Base-by-base conservation (phyloP, 2,329 filamentous ascomycete genomes). In the Stachybotrys elegans region DNA sequence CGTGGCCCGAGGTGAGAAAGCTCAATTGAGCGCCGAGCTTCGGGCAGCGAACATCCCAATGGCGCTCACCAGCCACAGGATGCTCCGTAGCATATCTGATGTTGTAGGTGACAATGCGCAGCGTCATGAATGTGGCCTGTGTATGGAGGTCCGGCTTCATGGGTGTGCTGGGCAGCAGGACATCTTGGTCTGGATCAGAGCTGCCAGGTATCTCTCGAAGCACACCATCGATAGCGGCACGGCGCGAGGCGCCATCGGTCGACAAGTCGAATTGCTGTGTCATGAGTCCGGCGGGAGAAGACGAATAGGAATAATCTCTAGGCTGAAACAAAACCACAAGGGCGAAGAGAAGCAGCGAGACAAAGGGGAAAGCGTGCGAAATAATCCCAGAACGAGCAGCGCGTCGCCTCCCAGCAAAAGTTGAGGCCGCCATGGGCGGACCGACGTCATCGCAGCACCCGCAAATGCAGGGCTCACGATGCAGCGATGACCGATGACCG, bases 81-180 rank as follows among this genome's bases (percentile, higher is more conserved):
- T 52, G 56, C 3, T 63, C 51, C 2, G 76, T 76, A 8, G 79
- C 80, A 54, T 79, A 81, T 17, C 82, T 77, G 50, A 86, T 76
- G 57, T 86, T 86, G 61, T 82, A 76, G 19, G 77, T 78, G 40
- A 84, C 63, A 34, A 84, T 58, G 40, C 82, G 79, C 35, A 84
- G 31, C 4, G 31, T 34, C 31, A 34, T 34, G 31, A 34, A 34
- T 14, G 31, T 34, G 8, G 31, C 14, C 31, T 34, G 31, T 2
- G 31, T 34, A 17, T 34, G 31, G 14, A 34, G n/a, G n/a, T 34
- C 31, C 14, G 19, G 14, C 31, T 34, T 34, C 11, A 34, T 34
- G 6, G 31, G 31, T 14, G 31, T 34, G 9, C 31, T 17, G 31
- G 31, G 31, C n/a, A 34, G 31, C 9, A 34, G n/a, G 31, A 34